phyloP scores from a whole-genome alignment of 495 filamentous ascomycete species.

The Hypoxylon subgilvum region DNA sequence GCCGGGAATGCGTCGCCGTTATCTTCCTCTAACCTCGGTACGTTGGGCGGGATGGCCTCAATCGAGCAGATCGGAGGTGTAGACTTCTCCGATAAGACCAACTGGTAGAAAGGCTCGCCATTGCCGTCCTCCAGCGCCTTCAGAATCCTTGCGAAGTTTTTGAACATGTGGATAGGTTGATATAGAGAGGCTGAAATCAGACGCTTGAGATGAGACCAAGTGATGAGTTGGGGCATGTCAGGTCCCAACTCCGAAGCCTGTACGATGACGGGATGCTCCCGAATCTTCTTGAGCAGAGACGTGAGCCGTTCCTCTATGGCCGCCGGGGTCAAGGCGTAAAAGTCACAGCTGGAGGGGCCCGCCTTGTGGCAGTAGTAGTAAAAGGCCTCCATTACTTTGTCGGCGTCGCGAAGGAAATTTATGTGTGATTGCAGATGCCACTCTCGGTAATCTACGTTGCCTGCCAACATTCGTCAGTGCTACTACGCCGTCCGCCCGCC shows the following conservation, averaged over 20 bases:
- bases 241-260: slow-evolving; percentile 34
- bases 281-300: slow-evolving; percentile 50
- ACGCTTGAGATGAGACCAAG: slow-evolving; percentile 50
- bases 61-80: slow-evolving; percentile 48
- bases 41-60: slow-evolving; percentile 38
- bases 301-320: slow-evolving; percentile 50
- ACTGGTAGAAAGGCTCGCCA: slow-evolving; percentile 56
- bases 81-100: slow-evolving; percentile 46
- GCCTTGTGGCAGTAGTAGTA: slow-evolving; percentile 59
- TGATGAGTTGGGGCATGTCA: slow-evolving; percentile 48
- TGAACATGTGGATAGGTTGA: slow-evolving; percentile 64
- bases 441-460: slow-evolving; percentile 56
- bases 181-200: slow-evolving; percentile 62
- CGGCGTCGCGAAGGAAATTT: slow-evolving; percentile 59
- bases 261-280: slow-evolving; percentile 58
- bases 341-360: slow-evolving; percentile 55
- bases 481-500: slow-evolving; percentile 7
- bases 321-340: slow-evolving; percentile 51
- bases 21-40: slow-evolving; percentile 47
- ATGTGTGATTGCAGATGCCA: slow-evolving; percentile 55
- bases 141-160: slow-evolving; percentile 59
- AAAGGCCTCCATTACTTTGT: slow-evolving; percentile 60
- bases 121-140: slow-evolving; percentile 61
- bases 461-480: slow-evolving; percentile 20
- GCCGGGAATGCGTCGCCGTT: slow-evolving; percentile 58